These are phyloP conservation scores for Vitis cinerea DNA, from an alignment of 164 flowering plant genomes.

Conservation along the genomic window DNA sequence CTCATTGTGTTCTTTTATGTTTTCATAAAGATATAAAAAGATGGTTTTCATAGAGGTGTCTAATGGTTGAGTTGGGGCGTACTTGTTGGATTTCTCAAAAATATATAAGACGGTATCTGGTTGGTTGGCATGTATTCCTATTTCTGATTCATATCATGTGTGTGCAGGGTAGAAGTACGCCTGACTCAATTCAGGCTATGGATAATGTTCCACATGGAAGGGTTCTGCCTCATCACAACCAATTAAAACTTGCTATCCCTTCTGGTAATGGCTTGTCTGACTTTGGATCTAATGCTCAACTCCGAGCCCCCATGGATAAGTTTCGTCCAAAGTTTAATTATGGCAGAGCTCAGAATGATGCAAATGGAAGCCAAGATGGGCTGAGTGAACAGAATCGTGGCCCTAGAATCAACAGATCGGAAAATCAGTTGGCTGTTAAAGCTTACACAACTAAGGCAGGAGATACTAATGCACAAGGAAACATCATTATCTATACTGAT, in stretches of 20 bases:
- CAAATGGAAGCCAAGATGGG: constrained; percentile 37
- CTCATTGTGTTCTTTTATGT: no score
- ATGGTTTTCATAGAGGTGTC: no score
- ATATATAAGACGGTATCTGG: no score
- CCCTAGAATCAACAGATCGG: constrained; percentile 56
- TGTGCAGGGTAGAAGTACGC: constrained; percentile 46
- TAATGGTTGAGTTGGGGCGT: no score
- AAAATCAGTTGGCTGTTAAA: constrained; percentile 50
- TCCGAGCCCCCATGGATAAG: constrained; percentile 37
- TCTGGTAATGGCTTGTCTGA: constrained; percentile 30
- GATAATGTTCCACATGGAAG: constrained; percentile 38
- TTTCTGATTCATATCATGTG: neutral
- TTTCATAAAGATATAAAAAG: no score
- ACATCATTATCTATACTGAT: constrained; percentile 50
- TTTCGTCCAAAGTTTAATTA: constrained; percentile 37
- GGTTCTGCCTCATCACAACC: constrained; percentile 26
- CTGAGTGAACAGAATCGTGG: constrained; percentile 68
- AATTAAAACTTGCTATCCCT: constrained; percentile 38
- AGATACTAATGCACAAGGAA: constrained; percentile 45
- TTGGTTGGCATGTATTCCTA: neutral
- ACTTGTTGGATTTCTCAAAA: neutral
- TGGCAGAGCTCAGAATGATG: constrained; percentile 36
- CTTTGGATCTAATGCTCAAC: constrained; percentile 37
- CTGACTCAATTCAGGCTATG: constrained; percentile 30
- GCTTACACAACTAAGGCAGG: constrained; percentile 57